Conservation (phyloP, 345 rosid species). For the Draba incana region DNA sequence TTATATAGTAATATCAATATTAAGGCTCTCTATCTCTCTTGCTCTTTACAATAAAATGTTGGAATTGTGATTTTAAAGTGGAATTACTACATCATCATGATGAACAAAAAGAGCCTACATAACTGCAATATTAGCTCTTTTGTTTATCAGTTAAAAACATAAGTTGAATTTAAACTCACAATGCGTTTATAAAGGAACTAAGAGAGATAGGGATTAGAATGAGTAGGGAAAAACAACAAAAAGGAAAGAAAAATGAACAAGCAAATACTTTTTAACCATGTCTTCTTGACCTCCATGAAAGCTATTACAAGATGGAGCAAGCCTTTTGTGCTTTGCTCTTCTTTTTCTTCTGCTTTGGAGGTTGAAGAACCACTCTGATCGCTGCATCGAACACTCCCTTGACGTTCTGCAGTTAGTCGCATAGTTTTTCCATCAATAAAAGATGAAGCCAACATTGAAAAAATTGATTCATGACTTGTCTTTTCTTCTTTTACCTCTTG, state of each 20-base stretch:
- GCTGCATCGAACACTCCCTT: slow-evolving; percentile 94
- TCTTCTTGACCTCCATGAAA: slow-evolving; percentile 28
- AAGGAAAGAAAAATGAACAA: slow-evolving; percentile 17
- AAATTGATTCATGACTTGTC: not conserved
- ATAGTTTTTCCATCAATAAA: slow-evolving; percentile 15
- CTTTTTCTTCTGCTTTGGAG: slow-evolving; percentile 87
- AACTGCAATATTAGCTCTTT: slow-evolving; percentile 7
- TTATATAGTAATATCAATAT: slow-evolving; percentile 20
- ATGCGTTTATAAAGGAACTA: slow-evolving; percentile 20
- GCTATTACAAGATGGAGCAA: slow-evolving; percentile 77
- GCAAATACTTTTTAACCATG: slow-evolving; percentile 12
- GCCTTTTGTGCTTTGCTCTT: slow-evolving; percentile 83
- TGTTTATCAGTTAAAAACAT: slow-evolving; percentile 1
- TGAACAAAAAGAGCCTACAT: not conserved
- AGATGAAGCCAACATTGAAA: not conserved
- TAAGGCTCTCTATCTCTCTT: not conserved
- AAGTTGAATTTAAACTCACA: slow-evolving; percentile 20
- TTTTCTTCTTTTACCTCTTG: slow-evolving; percentile 63
- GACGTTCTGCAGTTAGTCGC: slow-evolving; percentile 66
- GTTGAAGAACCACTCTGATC: slow-evolving; percentile 90
- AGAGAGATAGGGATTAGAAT: slow-evolving; percentile 18
- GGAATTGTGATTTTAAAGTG: not conserved
- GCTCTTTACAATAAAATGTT: not conserved
- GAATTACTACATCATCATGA: not conserved
- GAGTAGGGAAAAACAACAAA: slow-evolving; percentile 13